Conservation (phyloP, 176 grass and related monocot species). For the Raddia distichophylla region DNA sequence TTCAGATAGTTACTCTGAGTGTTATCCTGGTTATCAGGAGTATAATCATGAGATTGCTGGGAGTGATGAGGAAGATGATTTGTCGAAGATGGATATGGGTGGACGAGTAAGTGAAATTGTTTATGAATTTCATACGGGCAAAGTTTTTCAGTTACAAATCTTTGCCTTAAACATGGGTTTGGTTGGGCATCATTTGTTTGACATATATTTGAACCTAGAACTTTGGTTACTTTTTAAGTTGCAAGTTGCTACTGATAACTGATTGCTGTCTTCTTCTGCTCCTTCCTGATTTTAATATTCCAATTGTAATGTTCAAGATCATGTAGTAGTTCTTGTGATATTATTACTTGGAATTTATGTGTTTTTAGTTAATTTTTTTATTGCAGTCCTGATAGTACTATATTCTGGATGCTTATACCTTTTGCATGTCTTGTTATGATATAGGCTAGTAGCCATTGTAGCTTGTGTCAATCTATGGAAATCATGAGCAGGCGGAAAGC, state of each 20-base stretch:
- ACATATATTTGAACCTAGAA: not conserved
- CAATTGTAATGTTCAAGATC: not conserved
- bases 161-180: slow-evolving; percentile 4
- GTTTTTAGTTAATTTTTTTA: not conserved
- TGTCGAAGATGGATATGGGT: slow-evolving; percentile 99
- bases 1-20: slow-evolving; percentile 99
- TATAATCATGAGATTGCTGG: slow-evolving; percentile 83
- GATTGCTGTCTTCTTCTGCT: not conserved
- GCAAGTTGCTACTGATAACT: not conserved
- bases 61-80: slow-evolving; percentile 91
- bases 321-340: not conserved
- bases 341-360: not conserved
- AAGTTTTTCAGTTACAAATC: slow-evolving; percentile 15
- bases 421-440: not conserved
- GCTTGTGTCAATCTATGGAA: not conserved
- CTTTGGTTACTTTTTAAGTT: not conserved
- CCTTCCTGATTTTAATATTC: not conserved
- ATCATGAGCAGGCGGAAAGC: not conserved
- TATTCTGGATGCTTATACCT: not conserved
- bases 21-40: slow-evolving; percentile 96
- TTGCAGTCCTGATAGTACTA: not conserved
- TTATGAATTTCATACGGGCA: slow-evolving; percentile 6
- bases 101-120: slow-evolving; percentile 73
- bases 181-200: not conserved
- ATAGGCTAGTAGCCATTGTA: not conserved